Evolutionary conservation across 148 eudicot genomes (phyloP).

Genomic region (Selenicereus undatus): DNA sequence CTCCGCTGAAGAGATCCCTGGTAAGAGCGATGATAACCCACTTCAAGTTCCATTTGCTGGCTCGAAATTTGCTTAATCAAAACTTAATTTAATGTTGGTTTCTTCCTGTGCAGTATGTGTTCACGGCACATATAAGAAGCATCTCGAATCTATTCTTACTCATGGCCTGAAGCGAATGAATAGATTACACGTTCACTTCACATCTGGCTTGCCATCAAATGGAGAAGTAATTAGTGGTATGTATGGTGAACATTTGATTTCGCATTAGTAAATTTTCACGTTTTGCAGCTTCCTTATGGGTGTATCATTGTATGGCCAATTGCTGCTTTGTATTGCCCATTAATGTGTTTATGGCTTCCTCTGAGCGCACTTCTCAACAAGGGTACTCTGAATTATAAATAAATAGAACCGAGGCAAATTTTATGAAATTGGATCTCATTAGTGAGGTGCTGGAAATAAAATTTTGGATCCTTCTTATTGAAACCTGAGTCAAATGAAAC

Average conservation of each 20-base stretch:
- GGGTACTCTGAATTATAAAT: too few relatives aligned
- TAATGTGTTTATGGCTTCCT: too few relatives aligned
- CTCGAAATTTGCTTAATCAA: background rate
- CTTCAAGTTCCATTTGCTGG: background rate
- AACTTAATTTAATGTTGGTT: background rate
- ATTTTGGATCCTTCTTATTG: background rate
- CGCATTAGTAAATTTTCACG: background rate
- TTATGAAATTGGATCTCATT: background rate
- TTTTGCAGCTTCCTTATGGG: background rate
- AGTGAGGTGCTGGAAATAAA: background rate
- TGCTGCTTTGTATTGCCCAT: background rate
- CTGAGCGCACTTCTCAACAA: too few relatives aligned
- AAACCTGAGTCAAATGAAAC: background rate
- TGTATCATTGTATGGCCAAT: background rate
- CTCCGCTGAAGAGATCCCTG: slow-evolving; percentile 82
- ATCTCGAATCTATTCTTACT: slow-evolving; percentile 60
- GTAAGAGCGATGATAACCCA: slow-evolving; percentile 28
- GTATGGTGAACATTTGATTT: slow-evolving; percentile 4
- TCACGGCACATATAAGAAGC: slow-evolving; percentile 83
- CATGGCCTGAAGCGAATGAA: slow-evolving; percentile 84
- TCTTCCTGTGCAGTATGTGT: slow-evolving; percentile 55
- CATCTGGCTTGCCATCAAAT: slow-evolving; percentile 84
- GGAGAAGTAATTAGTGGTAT: slow-evolving; percentile 89
- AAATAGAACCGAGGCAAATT: too few relatives aligned
- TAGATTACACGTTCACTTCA: slow-evolving; percentile 85